These are phyloP conservation scores for Acorus calamus DNA, from an alignment of 106 monocot genomes.

Conservation along the genomic window DNA sequence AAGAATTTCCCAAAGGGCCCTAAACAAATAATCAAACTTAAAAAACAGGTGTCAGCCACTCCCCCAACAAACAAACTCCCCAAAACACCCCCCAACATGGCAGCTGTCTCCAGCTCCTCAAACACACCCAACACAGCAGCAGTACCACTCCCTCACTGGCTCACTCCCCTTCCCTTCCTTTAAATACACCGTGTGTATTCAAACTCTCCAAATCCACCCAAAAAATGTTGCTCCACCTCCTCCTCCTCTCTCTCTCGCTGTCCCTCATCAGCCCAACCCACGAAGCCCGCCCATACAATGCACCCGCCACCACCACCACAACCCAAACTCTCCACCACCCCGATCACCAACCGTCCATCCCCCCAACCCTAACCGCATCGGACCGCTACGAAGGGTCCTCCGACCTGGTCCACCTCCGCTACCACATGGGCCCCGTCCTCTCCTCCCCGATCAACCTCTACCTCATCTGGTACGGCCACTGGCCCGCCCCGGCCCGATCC, in stretches of 20 bases:
- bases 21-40: too few relatives aligned
- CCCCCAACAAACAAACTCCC: too few relatives aligned
- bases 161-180: not conserved
- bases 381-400: too few relatives aligned
- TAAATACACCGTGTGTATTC: not conserved
- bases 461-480: conserved; percentile 9
- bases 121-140: not conserved
- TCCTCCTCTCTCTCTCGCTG: not conserved
- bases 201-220: not conserved
- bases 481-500: conserved; percentile 25
- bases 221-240: not conserved
- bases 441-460: too few relatives aligned
- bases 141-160: not conserved
- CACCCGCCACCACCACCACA: not conserved
- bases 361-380: not conserved
- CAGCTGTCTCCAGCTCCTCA: not conserved
- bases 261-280: not conserved
- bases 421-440: too few relatives aligned
- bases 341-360: not conserved
- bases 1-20: too few relatives aligned
- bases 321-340: not conserved
- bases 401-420: too few relatives aligned
- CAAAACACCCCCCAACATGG: not conserved
- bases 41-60: too few relatives aligned
- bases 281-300: not conserved